Evolutionary conservation across 495 filamentous ascomycete genomes (phyloP), one percentile per base, ranked within the genome.

Genomic region (Penicillium robsamsonii): DNA sequence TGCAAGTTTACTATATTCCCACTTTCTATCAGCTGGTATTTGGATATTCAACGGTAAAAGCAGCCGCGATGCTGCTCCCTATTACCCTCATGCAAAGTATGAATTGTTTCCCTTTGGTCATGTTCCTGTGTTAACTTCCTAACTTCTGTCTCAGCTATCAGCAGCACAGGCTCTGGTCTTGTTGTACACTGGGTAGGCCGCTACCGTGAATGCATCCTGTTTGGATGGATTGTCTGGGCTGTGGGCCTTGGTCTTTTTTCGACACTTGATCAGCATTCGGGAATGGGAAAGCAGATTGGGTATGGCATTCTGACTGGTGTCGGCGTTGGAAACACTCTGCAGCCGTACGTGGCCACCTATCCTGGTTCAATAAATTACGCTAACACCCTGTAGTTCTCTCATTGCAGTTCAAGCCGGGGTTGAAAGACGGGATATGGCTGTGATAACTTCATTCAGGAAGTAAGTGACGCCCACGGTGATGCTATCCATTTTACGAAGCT

Each of bases 1-100:
- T 80, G 1, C 79, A 82, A 59, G 66, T 80, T 3, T 82, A 82
- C 62, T 83, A 81, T 50, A 78, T 83, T 38, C 80, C 81, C 7
- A 76, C 75, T 7, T 82, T 82, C 57, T 83, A 79, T 55, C 80
- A 83, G 60, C 65, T 83, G 52, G 78, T 77, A 1, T 81, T 80
- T 53, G 72, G 68, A 4, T 82, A 82, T 50, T 78, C 77, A 1
- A 72, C 79, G 0, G 75, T 80, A 2, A 76, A 73, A 43, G 70
- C 79, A 8, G 81, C 76, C 5, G 76, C 79, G 6, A 75, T 82
- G 73, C 50, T 83, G 29, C 56, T 83, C n/a, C 79, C 79, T 7
- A 73, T 83, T 18, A 80, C 76, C 1, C 53, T 83, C 22, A 69
- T 79, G 65, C 79, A 81, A 58, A 80, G 75, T 76, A 68, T 15